Evolutionary conservation across 768 basidiomycete genomes (phyloP), one percentile per base, ranked within the genome.

Genomic region (Fistulinella prunicolor): DNA sequence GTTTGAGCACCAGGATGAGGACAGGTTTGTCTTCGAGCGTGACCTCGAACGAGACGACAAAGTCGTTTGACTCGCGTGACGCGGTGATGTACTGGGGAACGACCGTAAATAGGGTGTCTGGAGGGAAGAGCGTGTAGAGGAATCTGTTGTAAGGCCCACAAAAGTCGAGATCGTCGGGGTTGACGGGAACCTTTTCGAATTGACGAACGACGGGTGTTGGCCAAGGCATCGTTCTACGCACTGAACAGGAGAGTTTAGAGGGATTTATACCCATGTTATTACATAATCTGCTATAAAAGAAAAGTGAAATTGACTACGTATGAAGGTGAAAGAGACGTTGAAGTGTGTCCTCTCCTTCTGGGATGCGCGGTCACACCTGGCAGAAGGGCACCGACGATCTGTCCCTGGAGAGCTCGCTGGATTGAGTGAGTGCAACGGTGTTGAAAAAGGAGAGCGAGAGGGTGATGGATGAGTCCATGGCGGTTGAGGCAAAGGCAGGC

Each of bases 401-500:
- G 82, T 51, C 83, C 85, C 67, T 98, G 24, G 96, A 97, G 47
- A 77, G 85, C n/a, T n/a, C n/a, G 48, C 76, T 81, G 14, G 80
- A 79, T 4, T 99, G 96, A 95, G 84, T 99, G 29, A 94, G 85
- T 64, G 78, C 77, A 35, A 97, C 98, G 94, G 86, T 97, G 8
- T 85, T 89, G 70, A 91, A 89, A 73, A 86, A 80, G 51, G 74
- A 75, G 37, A 67, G 80, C 13, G 96, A 96, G 4, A 75, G 76
- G 32, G 81, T 86, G 23, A 98, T 99, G 95, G 96, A 99, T 64
- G 72, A 82, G 37, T 70, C 98, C 38, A 82, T 85, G 53, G 77
- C 71, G 44, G 76, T 83, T 32, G 96, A 95, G 14, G 95, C 96
- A 3, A 82, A 91, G 67, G 96, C 98, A 55, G 82, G 94, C 44